A percentile compares a stretch with the other conserved stretches of the same genome.
phyloP scores from a whole-genome alignment of 2,329 filamentous ascomycete species.

The Trichoderma afroharzianum region DNA sequence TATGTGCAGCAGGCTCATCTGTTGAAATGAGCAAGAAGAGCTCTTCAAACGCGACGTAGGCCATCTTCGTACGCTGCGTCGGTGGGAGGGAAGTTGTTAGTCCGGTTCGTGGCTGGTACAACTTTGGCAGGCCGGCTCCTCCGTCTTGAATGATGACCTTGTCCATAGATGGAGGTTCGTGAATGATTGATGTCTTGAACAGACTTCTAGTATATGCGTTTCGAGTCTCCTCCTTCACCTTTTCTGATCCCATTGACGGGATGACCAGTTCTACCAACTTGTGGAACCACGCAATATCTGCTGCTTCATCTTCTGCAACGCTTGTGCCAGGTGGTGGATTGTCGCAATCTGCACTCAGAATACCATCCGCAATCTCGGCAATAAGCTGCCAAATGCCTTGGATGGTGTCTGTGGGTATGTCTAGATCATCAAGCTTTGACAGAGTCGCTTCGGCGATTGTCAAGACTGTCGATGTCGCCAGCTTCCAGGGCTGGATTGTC shows the following conservation, averaged over 20 bases:
- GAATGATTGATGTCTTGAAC: conserved; percentile 79
- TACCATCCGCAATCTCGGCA: conserved; percentile 62
- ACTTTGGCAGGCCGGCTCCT: conserved; percentile 48
- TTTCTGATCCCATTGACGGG: conserved; percentile 63
- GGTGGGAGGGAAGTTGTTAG: conserved; percentile 66
- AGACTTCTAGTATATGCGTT: conserved; percentile 69
- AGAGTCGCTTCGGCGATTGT: conserved; percentile 65
- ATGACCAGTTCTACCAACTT: conserved; percentile 69
- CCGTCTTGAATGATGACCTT: conserved; percentile 48
- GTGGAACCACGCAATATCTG: conserved; percentile 74
- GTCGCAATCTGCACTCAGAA: conserved; percentile 61
- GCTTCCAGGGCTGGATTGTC: conserved; percentile 70
- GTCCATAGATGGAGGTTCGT: conserved; percentile 57
- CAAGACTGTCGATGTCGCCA: conserved; percentile 69
- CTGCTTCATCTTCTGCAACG: conserved; percentile 67
- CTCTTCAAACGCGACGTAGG: conserved; percentile 76
- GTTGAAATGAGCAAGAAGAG: conserved; percentile 65
- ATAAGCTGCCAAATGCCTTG: conserved; percentile 68
- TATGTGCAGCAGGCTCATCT: conserved; percentile 34
- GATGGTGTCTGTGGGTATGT: conserved; percentile 43
- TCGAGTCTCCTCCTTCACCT: conserved; percentile 64
- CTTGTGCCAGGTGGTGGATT: conserved; percentile 42
- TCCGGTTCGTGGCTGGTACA: conserved; percentile 66
- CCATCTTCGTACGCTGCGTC: conserved; percentile 65
- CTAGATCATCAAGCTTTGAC: conserved; percentile 51